These are phyloP conservation scores for Morella rubra DNA, from an alignment of 306 rosid genomes.

Conservation along the genomic window DNA sequence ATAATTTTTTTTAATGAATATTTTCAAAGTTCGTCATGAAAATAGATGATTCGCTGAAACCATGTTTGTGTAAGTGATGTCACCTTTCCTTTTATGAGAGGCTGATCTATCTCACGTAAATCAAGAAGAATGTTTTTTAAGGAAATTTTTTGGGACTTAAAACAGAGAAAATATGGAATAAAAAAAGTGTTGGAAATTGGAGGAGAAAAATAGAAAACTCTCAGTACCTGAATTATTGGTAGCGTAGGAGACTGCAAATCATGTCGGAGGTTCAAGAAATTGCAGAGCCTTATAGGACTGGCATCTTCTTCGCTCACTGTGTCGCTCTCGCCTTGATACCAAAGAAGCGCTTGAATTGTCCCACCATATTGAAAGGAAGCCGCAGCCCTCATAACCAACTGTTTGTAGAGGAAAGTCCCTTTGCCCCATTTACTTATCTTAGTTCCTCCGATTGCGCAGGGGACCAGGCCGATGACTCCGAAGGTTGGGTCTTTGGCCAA, in stretches of 20 bases:
- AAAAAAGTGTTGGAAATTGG: too few species aligned
- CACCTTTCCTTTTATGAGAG: too few species aligned
- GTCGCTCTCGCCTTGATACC: constrained; percentile 89
- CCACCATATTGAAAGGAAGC: constrained; percentile 47
- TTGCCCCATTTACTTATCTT: constrained; percentile 44
- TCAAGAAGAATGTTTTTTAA: too few species aligned
- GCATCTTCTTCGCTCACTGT: constrained; percentile 48
- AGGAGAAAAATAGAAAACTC: neutral
- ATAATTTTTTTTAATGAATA: too few species aligned
- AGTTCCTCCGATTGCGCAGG: constrained; percentile 54
- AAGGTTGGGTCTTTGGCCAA: constrained; percentile 13
- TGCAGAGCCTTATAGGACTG: constrained; percentile 36
- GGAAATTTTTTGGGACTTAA: too few species aligned
- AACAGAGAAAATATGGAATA: too few species aligned
- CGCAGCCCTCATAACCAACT: constrained; percentile 54
- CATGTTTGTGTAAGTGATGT: too few species aligned
- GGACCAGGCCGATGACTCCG: constrained; percentile 48
- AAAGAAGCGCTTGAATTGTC: constrained; percentile 46
- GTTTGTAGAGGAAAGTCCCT: constrained; percentile 44
- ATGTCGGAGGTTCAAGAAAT: constrained; percentile 53
- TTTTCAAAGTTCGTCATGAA: too few species aligned
- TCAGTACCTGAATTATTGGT: constrained; percentile 72
- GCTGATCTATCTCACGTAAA: too few species aligned
- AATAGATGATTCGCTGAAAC: too few species aligned
- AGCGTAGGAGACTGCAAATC: constrained; percentile 68